phyloP scores from a whole-genome alignment of 2,329 filamentous ascomycete genomes.

The Incumbomyces delicatus region DNA sequence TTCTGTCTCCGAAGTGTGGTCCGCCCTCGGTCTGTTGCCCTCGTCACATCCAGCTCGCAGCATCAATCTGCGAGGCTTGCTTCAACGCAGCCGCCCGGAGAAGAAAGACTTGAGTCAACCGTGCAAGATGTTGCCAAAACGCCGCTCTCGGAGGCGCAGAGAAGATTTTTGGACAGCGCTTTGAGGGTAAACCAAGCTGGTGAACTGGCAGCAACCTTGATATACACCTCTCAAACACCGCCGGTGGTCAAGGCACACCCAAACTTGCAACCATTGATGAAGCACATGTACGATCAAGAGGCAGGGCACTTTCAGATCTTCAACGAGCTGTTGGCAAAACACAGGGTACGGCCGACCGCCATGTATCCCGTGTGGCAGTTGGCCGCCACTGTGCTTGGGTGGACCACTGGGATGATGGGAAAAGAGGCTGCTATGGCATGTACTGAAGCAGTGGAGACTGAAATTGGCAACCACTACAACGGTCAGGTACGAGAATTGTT shows the following conservation, averaged over 20 bases:
- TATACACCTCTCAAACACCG: conserved; percentile 83
- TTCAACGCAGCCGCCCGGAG: too few species aligned
- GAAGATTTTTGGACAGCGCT: conserved; percentile 65
- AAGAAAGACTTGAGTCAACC: neutral
- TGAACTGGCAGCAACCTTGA: conserved; percentile 90
- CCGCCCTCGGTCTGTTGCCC: too few species aligned
- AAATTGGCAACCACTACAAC: conserved; percentile 95
- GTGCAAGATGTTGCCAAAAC: conserved; percentile 27
- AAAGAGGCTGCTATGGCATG: conserved; percentile 96
- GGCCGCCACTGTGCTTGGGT: conserved; percentile 71
- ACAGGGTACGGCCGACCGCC: conserved; percentile 82
- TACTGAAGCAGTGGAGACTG: conserved; percentile 95
- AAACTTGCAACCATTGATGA: conserved; percentile 81
- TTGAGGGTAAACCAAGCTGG: conserved; percentile 95
- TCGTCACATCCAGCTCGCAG: too few species aligned
- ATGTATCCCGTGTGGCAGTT: conserved; percentile 85
- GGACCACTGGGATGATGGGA: conserved; percentile 80
- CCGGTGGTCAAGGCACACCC: conserved; percentile 71
- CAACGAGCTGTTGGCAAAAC: conserved; percentile 69
- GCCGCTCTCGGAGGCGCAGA: conserved; percentile 59
- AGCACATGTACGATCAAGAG: conserved; percentile 98
- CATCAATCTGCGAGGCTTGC: too few species aligned
- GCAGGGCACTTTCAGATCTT: conserved; percentile 77
- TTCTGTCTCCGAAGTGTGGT: too few species aligned
- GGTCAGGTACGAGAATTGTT: conserved; percentile 74